Base-by-base conservation (phyloP, 202 grass and related monocot genomes). In the Sporobolus alterniflorus region DNA sequence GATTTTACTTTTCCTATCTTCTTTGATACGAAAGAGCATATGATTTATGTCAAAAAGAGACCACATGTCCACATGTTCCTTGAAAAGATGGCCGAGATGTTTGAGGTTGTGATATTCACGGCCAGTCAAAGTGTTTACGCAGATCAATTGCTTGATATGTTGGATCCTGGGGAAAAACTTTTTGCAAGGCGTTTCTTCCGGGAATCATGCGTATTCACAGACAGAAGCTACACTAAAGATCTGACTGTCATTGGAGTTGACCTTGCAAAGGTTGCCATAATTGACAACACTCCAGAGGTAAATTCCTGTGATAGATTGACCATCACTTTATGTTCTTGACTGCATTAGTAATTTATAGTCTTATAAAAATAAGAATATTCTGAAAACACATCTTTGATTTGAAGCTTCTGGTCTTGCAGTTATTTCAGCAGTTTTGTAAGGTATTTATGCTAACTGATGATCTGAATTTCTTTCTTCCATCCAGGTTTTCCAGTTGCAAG, bases 201-300 rank as follows among this genome's bases (percentile, higher is more conserved):
- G 1, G 93, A 95, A 67, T 90, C 93, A 20, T 95, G 93, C 9
- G 50, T 92, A 46, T 92, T 95, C 78, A 81, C 88, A 29, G 90
- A 86, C 22, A 75, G 67, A 28, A 71, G 79, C 61, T 90, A 88
- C 73, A 90, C 79, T 59, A 95, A 95, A 55, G 93, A 95, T 83
- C 87, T 95, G 39, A 86, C 67, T n/a, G 86, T 92, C 56, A 21
- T 95, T 54, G 88, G 76, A 67, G 71, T 82, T 67, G 85, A 92
- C 79, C 88, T 95, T 13, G 72, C 93, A 29, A 95, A 90, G 65
- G 82, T 92, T 47, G 93, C 72, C 75, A 95, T 95, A 78, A 92
- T 95, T 54, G 93, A 95, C 75, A 95, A 95, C 74, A 90, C 90
- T 78, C 93, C 90, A 17, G 90, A 95, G 93, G 93, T 95, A 85